Evolutionary conservation across 2,329 filamentous ascomycete genomes (phyloP).

Genomic region (Calonectria hongkongensis): DNA sequence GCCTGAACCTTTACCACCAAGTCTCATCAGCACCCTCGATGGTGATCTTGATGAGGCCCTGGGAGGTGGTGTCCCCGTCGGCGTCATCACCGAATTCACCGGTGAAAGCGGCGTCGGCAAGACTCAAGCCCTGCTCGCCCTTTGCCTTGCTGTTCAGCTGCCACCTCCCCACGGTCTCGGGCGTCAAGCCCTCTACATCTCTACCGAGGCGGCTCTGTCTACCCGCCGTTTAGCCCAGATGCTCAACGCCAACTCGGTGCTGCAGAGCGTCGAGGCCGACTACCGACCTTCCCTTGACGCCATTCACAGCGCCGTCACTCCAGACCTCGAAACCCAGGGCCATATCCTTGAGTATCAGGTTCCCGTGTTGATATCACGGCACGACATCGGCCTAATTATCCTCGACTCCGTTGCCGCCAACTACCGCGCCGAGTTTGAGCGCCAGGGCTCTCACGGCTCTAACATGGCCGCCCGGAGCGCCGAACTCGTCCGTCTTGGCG

Average conservation of each 20-base stretch:
- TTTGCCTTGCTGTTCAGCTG: constrained; percentile 90
- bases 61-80: constrained; percentile 86
- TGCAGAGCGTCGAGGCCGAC: constrained; percentile 62
- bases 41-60: constrained; percentile 80
- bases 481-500: constrained; percentile 86
- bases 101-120: constrained; percentile 97
- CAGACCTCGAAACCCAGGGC: constrained; percentile 95
- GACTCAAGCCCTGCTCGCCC: constrained; percentile 91
- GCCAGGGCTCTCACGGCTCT: constrained; percentile 66
- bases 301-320: constrained; percentile 87
- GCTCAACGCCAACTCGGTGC: constrained; percentile 78
- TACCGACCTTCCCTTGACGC: constrained; percentile 79
- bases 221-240: constrained; percentile 89
- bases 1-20: constrained; percentile 20
- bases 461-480: constrained; percentile 85
- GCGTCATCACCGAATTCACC: constrained; percentile 90
- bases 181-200: constrained; percentile 91
- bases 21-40: constrained; percentile 86
- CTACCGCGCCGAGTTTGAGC: constrained; percentile 92
- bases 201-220: constrained; percentile 90
- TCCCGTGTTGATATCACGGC: constrained; percentile 85
- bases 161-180: constrained; percentile 82
- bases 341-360: constrained; percentile 96
- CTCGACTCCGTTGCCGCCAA: constrained; percentile 96
- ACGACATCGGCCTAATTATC: constrained; percentile 87